Percentiles rank a stretch among this genome's conserved stretches.
These are phyloP conservation scores for Choricystis sp. DNA, from an alignment of 139 green algal genomes.

Conservation along the genomic window DNA sequence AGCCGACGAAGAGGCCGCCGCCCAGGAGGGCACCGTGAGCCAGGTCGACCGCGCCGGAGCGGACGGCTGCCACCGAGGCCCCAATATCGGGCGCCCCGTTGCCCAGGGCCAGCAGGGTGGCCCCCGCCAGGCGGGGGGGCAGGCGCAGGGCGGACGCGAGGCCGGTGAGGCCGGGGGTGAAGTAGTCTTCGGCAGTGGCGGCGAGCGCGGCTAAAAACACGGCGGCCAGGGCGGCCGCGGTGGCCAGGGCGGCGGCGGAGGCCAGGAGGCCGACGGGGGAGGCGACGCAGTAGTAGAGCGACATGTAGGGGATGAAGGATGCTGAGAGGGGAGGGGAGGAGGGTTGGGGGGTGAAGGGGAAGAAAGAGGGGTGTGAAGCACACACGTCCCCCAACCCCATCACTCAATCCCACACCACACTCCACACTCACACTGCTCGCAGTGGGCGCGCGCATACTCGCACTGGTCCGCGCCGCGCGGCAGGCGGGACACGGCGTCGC, in stretches of 20 bases:
- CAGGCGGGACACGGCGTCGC: constrained; percentile 3
- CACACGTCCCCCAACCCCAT: too few relatives aligned
- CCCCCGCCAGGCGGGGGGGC: constrained; percentile 65
- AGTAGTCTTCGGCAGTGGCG: constrained; percentile 68
- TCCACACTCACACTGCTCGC: neutral
- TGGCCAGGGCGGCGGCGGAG: neutral
- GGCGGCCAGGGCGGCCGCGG: constrained; percentile 6
- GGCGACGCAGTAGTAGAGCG: constrained; percentile 30
- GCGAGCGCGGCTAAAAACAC: constrained; percentile 64
- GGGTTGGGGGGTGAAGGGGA: neutral
- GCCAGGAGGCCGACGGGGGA: constrained; percentile 2
- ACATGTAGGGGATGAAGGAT: constrained; percentile 16
- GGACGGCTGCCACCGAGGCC: constrained; percentile 35
- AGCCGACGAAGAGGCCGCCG: constrained; percentile 66
- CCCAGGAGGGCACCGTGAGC: constrained; percentile 34
- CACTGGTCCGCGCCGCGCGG: constrained; percentile 5
- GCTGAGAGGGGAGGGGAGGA: constrained; percentile 1
- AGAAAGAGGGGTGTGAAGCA: neutral
- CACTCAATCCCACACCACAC: too few relatives aligned
- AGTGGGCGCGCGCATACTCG: constrained; percentile 13
- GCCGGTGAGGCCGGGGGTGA: constrained; percentile 52
- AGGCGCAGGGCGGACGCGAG: constrained; percentile 46
- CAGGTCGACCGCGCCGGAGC: constrained; percentile 31
- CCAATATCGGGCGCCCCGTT: constrained; percentile 80
- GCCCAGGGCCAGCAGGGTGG: constrained; percentile 75